Evolutionary conservation across 805 yeast genomes (phyloP).

Genomic region (Candida railenensis): DNA sequence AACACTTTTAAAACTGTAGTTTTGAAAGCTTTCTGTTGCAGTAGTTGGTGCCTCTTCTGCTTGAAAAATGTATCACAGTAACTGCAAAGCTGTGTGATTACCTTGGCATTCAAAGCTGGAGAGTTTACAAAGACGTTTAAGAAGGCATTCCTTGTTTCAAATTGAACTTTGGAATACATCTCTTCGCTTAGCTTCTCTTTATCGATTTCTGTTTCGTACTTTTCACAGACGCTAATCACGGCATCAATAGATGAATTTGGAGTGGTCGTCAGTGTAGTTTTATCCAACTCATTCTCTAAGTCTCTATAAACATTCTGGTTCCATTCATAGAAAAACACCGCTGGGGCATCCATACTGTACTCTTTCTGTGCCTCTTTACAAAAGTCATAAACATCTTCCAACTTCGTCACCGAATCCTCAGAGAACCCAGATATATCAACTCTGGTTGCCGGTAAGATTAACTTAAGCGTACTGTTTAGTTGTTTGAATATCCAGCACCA

Average conservation of each 20-base stretch:
- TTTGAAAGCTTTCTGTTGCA: slow-evolving; percentile 3
- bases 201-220: neutral
- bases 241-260: neutral
- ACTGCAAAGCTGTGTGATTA: slow-evolving; percentile 26
- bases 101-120: slow-evolving; percentile 13
- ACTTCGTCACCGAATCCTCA: slow-evolving; percentile 4
- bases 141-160: slow-evolving; percentile 30
- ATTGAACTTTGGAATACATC: neutral
- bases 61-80: slow-evolving; percentile 31
- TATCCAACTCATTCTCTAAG: neutral
- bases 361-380: slow-evolving; percentile 18
- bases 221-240: neutral
- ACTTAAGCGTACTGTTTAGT: slow-evolving; percentile 17
- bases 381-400: slow-evolving; percentile 17
- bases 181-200: neutral
- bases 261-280: neutral
- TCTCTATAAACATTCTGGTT: slow-evolving; percentile 13
- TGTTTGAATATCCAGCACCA: slow-evolving; percentile 32
- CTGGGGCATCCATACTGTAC: slow-evolving; percentile 17
- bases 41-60: neutral
- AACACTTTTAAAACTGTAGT: slow-evolving; percentile 17
- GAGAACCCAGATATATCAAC: neutral
- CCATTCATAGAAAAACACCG: slow-evolving; percentile 23
- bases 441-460: slow-evolving; percentile 20
- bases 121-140: slow-evolving; percentile 14